Percentiles rank a stretch among this genome's conserved stretches.
phyloP scores from a whole-genome alignment of 2,329 filamentous ascomycete species.

The Stemphylium vesicarium region DNA sequence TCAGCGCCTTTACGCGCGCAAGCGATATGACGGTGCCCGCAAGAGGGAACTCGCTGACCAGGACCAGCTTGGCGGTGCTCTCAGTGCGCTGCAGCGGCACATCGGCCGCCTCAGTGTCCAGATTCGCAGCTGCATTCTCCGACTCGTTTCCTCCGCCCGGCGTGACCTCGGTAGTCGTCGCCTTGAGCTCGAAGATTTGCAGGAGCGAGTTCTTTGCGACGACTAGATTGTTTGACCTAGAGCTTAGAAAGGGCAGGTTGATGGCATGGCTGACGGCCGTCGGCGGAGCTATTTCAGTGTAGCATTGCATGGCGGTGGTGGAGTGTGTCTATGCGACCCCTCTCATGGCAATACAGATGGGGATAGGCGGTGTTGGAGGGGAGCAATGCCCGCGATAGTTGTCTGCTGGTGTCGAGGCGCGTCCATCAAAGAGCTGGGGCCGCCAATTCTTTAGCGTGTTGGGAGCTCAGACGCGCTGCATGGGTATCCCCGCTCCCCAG shows the following conservation, averaged over 20 bases:
- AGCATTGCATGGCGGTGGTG: constrained; percentile 80
- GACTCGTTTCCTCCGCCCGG: constrained; percentile 51
- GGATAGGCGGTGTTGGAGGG: not conserved
- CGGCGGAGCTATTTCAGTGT: constrained; percentile 92
- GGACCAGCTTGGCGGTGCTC: constrained; percentile 77
- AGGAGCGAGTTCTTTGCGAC: constrained; percentile 92
- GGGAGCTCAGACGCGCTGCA: constrained; percentile 15
- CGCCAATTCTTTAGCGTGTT: constrained; percentile 11
- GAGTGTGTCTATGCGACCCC: constrained; percentile 2
- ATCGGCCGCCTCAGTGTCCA: constrained; percentile 60
- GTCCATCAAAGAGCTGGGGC: constrained; percentile 25
- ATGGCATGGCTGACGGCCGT: constrained; percentile 92
- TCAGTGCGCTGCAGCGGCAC: constrained; percentile 63
- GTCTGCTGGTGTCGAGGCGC: constrained; percentile 20
- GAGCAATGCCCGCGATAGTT: constrained; percentile 12
- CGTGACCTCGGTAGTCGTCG: constrained; percentile 66
- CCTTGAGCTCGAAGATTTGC: constrained; percentile 82
- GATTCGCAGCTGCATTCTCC: constrained; percentile 36
- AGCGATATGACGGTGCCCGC: constrained; percentile 85
- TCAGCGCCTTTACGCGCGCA: constrained; percentile 74
- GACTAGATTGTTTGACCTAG: constrained; percentile 81
- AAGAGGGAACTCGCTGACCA: constrained; percentile 83
- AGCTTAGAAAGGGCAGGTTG: constrained; percentile 75
- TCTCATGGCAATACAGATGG: constrained; percentile 24
- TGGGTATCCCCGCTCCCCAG: constrained; percentile 11